Percentiles rank a stretch among this genome's conserved stretches.
phyloP scores from a whole-genome alignment of 495 filamentous ascomycete species.

The Trichoderma orchidacearum region DNA sequence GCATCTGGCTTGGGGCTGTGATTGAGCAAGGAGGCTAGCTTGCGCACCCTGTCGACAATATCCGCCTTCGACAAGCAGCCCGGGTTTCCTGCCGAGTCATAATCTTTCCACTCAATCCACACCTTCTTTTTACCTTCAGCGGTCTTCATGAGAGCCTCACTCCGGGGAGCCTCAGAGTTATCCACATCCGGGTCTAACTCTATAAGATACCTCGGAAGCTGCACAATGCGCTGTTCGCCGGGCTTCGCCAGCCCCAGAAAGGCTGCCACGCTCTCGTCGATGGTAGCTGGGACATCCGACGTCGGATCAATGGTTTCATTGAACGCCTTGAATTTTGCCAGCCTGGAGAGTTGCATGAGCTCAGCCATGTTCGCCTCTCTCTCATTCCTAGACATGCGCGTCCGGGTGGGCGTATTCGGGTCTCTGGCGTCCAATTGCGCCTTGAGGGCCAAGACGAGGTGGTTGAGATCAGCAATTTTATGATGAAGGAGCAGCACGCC shows the following conservation, averaged over 20 bases:
- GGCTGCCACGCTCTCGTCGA: conserved; percentile 15
- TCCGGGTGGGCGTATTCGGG: conserved; percentile 4
- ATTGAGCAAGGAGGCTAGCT: conserved; percentile 24
- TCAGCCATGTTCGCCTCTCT: conserved; percentile 17
- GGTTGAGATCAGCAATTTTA: conserved; percentile 22
- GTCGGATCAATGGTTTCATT: conserved; percentile 24
- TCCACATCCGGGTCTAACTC: conserved; percentile 5
- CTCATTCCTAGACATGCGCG: conserved; percentile 14
- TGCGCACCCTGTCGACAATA: conserved; percentile 21
- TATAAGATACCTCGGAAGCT: conserved; percentile 9
- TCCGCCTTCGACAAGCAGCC: conserved; percentile 16
- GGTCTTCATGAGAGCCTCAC: conserved; percentile 17
- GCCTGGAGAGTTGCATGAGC: conserved; percentile 20
- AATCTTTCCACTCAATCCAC: conserved; percentile 36
- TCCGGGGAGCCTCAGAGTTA: conserved; percentile 16
- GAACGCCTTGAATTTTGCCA: conserved; percentile 35
- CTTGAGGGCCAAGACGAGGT: conserved; percentile 25
- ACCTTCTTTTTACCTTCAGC: conserved; percentile 18
- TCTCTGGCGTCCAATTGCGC: conserved; percentile 14
- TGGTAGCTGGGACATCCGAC: conserved; percentile 6
- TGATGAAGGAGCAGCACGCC: conserved; percentile 29
- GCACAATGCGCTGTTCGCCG: conserved; percentile 11
- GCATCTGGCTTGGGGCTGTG: conserved; percentile 25
- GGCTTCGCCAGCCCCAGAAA: conserved; percentile 20
- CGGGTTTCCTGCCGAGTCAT: conserved; percentile 15